phyloP scores from a whole-genome alignment of 345 rosid species.

The Lepidium sativum region DNA sequence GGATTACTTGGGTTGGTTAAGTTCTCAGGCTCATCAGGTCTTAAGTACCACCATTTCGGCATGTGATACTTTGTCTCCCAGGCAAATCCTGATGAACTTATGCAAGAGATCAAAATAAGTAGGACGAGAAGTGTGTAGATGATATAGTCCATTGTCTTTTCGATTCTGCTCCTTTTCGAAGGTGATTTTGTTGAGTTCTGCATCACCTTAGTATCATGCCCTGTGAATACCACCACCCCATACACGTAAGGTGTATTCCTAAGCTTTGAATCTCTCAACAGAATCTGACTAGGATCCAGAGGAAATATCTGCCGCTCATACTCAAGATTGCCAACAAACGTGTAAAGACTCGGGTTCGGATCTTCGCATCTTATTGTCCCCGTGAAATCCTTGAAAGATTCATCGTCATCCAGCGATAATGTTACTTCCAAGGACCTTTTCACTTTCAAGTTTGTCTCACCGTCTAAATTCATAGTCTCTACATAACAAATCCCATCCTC shows the following conservation, averaged over 20 bases:
- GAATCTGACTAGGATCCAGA: slow-evolving; percentile 82
- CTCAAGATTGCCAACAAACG: slow-evolving; percentile 83
- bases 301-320: slow-evolving; percentile 62
- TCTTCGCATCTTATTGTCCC: slow-evolving; percentile 79
- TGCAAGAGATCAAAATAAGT: slow-evolving; percentile 59
- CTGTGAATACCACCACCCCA: slow-evolving; percentile 83
- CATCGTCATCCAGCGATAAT: slow-evolving; percentile 52
- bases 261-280: slow-evolving; percentile 95
- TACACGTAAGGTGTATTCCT: slow-evolving; percentile 75
- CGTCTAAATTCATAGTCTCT: slow-evolving; percentile 98
- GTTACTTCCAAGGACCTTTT: slow-evolving; percentile 81
- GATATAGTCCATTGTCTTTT: slow-evolving; percentile 81
- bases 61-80: slow-evolving; percentile 65
- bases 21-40: slow-evolving; percentile 38
- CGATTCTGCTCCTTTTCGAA: slow-evolving; percentile 77
- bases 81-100: slow-evolving; percentile 82
- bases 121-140: slow-evolving; percentile 71
- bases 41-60: slow-evolving; percentile 81
- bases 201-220: slow-evolving; percentile 94
- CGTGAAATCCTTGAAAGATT: slow-evolving; percentile 47
- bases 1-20: slow-evolving; percentile 60
- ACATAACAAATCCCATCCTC: slow-evolving; percentile 97
- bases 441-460: slow-evolving; percentile 93
- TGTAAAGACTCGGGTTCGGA: slow-evolving; percentile 88
- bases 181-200: slow-evolving; percentile 88